Percentiles rank a stretch among this genome's conserved stretches.
Conservation (phyloP, 2,329 filamentous ascomycete genomes). For the Camillea tinctor region DNA sequence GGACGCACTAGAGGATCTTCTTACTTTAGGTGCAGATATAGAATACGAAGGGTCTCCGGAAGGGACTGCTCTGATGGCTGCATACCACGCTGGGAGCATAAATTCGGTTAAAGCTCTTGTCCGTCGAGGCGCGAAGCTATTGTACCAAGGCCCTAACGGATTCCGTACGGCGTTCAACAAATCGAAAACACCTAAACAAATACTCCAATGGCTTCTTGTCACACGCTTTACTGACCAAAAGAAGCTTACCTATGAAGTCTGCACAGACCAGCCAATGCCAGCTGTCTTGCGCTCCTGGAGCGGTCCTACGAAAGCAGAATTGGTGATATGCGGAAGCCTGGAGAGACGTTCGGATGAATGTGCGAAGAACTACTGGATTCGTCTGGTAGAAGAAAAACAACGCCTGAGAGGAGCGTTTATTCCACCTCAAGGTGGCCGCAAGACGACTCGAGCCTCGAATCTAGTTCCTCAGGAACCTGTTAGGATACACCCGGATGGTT, state of each 20-base stretch:
- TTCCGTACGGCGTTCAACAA: slow-evolving; percentile 4
- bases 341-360: slow-evolving; percentile 8
- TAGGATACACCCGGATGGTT: slow-evolving; percentile 4
- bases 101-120: slow-evolving; percentile 3
- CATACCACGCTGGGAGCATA: slow-evolving; percentile 2
- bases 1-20: slow-evolving; percentile 2
- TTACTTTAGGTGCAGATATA: slow-evolving; percentile 1
- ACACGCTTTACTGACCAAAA: slow-evolving; percentile 9
- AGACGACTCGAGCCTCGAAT: slow-evolving; percentile 6
- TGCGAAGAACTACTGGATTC: slow-evolving; percentile 5
- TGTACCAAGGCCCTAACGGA: slow-evolving; percentile 2
- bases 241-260: slow-evolving; percentile 1
- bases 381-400: slow-evolving; percentile 2
- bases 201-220: slow-evolving; percentile 9
- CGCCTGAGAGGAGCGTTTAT: slow-evolving; percentile 3
- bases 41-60: slow-evolving; percentile 5
- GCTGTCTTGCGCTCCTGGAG: slow-evolving; percentile 2
- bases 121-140: slow-evolving; percentile 6
- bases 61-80: slow-evolving; percentile 12
- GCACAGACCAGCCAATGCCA: not conserved
- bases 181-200: not conserved
- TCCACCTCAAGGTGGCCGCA: slow-evolving; percentile 1
- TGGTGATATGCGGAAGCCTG: slow-evolving; percentile 3
- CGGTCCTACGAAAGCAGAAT: slow-evolving; percentile 5
- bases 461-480: slow-evolving; percentile 6